These are phyloP conservation scores for Blastobotrys attinorum DNA, from an alignment of 805 yeast genomes.

Conservation along the genomic window DNA sequence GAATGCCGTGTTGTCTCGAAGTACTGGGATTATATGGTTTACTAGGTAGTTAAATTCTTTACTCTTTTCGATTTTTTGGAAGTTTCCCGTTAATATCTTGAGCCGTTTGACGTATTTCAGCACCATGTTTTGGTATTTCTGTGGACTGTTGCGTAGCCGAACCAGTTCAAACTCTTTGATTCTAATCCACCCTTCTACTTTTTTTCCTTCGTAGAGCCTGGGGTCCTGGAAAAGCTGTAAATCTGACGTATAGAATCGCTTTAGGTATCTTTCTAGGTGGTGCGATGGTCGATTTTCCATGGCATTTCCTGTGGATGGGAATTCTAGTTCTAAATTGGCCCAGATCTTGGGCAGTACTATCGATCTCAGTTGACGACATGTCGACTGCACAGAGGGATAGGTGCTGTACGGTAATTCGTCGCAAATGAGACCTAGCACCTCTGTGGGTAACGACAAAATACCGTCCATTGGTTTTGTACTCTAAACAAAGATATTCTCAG, in stretches of 20 bases:
- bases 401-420: neutral
- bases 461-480: too few relatives aligned
- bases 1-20: neutral
- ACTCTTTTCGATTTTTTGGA: neutral
- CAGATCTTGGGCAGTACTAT: neutral
- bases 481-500: too few relatives aligned
- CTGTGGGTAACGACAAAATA: neutral
- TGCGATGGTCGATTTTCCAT: too few relatives aligned
- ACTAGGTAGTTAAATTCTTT: neutral
- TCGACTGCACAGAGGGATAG: neutral
- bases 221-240: neutral
- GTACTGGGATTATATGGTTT: neutral
- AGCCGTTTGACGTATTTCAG: neutral
- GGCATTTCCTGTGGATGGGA: neutral
- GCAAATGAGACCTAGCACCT: neutral
- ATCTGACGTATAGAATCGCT: neutral
- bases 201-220: neutral
- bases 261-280: neutral
- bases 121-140: neutral
- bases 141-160: neutral
- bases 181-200: neutral
- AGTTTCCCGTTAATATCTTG: neutral
- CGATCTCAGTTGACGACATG: neutral
- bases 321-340: neutral
- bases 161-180: neutral